phyloP scores from a whole-genome alignment of 805 yeast species.

The Candida sanyiensis region DNA sequence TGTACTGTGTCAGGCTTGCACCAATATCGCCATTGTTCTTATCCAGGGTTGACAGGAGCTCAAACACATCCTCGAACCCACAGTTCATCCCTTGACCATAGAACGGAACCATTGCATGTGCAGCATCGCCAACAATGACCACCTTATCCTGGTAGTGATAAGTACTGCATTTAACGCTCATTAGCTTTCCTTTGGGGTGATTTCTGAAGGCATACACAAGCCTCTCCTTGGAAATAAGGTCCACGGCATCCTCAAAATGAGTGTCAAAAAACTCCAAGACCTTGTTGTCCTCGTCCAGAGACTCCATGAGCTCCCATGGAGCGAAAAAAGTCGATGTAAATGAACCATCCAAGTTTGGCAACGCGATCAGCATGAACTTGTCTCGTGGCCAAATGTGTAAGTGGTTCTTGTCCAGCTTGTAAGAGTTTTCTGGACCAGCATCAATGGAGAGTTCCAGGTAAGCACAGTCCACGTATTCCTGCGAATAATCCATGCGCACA shows the following conservation, averaged over 20 bases:
- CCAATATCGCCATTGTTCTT: conserved; percentile 7
- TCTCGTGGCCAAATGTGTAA: conserved; percentile 92
- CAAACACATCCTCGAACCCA: conserved; percentile 86
- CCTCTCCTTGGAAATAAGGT: conserved; percentile 54
- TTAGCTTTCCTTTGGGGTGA: conserved; percentile 72
- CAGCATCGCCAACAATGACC: conserved; percentile 83
- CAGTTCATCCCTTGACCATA: conserved; percentile 97
- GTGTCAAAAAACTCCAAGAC: conserved; percentile 48
- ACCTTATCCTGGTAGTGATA: conserved; percentile 61
- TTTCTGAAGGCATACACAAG: conserved; percentile 44
- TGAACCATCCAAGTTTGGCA: conserved; percentile 79
- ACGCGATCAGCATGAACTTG: conserved; percentile 81
- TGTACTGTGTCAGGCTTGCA: conserved; percentile 13
- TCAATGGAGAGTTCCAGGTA: conserved; percentile 80
- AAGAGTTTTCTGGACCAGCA: conserved; percentile 35
- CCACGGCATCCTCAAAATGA: conserved; percentile 72
- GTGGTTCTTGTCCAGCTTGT: conserved; percentile 52
- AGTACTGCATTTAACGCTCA: conserved; percentile 65
- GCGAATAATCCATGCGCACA: conserved; percentile 63
- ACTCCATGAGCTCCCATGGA: conserved; percentile 63
- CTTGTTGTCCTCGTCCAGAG: conserved; percentile 38
- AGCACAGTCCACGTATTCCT: conserved; percentile 77
- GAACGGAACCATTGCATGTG: conserved; percentile 97
- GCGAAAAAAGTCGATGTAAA: conserved; percentile 89
- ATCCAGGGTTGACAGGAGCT: conserved; percentile 41